These are phyloP conservation scores for Rhodotorula taiwanensis DNA, from an alignment of 768 basidiomycete species.

Conservation along the genomic window DNA sequence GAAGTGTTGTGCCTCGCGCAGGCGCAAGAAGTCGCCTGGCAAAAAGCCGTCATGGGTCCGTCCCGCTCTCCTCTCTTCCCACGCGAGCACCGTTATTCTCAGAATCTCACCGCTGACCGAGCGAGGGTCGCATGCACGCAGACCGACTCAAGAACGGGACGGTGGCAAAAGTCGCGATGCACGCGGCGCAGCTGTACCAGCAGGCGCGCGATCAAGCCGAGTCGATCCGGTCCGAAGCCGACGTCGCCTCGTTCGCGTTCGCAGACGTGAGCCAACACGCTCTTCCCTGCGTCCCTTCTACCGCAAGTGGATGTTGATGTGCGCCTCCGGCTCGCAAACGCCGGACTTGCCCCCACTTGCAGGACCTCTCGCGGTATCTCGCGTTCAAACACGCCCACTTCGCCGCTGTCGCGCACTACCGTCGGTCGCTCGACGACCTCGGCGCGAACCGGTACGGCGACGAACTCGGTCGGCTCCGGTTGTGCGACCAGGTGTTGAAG, in stretches of 20 bases:
- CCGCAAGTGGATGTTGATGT: too few species aligned
- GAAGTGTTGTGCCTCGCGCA: slow-evolving; percentile 80
- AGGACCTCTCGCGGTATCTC: slow-evolving; percentile 76
- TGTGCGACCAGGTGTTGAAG: slow-evolving; percentile 63
- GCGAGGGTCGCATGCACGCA: slow-evolving; percentile 34
- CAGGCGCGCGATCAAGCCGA: slow-evolving; percentile 44
- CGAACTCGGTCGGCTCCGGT: slow-evolving; percentile 69
- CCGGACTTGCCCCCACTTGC: neutral
- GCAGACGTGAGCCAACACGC: neutral
- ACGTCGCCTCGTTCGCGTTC: neutral
- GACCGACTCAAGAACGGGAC: slow-evolving; percentile 72
- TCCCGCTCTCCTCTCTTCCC: neutral
- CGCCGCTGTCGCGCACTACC: slow-evolving; percentile 75
- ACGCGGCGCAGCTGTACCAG: slow-evolving; percentile 63
- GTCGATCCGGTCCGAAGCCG: neutral
- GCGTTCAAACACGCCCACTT: slow-evolving; percentile 81
- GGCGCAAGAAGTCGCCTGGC: slow-evolving; percentile 96
- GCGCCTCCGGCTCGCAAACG: too few species aligned
- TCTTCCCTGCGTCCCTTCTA: neutral
- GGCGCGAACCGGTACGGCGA: slow-evolving; percentile 66
- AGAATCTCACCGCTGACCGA: neutral
- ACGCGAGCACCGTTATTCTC: neutral
- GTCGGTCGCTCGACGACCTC: slow-evolving; percentile 81
- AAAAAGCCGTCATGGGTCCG: slow-evolving; percentile 73
- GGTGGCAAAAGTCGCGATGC: slow-evolving; percentile 71